These are phyloP conservation scores for Suillus hirtellus DNA, from an alignment of 768 basidiomycete species.

Conservation along the genomic window DNA sequence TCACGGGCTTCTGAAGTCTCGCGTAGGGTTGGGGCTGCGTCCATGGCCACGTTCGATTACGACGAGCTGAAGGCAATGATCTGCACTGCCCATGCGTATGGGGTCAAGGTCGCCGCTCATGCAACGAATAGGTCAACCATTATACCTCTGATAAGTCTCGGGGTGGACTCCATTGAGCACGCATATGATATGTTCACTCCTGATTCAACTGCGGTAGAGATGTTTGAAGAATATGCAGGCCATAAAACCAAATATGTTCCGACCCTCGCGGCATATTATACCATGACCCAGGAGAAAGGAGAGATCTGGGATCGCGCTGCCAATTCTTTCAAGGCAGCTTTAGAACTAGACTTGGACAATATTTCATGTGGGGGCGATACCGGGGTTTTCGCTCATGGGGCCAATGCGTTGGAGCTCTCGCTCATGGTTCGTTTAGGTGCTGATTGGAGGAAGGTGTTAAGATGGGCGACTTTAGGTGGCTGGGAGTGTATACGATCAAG, in stretches of 20 bases:
- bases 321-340: conserved; percentile 45
- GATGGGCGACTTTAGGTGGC: conserved; percentile 60
- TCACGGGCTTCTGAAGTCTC: conserved; percentile 47
- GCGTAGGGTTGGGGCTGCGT: conserved; percentile 29
- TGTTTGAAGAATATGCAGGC: conserved; percentile 24
- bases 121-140: conserved; percentile 38
- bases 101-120: conserved; percentile 62
- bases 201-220: neutral
- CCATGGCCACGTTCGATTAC: conserved; percentile 45
- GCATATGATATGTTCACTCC: conserved; percentile 35
- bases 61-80: conserved; percentile 52
- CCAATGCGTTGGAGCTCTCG: conserved; percentile 60
- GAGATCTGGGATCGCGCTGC: conserved; percentile 40
- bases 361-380: conserved; percentile 69
- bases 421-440: conserved; percentile 61
- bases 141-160: conserved; percentile 27
- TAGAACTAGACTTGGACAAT: conserved; percentile 43
- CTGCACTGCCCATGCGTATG: conserved; percentile 49
- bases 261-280: conserved; percentile 54
- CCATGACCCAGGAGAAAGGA: conserved; percentile 21
- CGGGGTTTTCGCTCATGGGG: conserved; percentile 61
- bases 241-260: conserved; percentile 52
- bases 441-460: conserved; percentile 49
- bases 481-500: conserved; percentile 55
- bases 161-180: conserved; percentile 61